Conservation (phyloP, 2,329 filamentous ascomycete genomes). For the Fusarium sp. region DNA sequence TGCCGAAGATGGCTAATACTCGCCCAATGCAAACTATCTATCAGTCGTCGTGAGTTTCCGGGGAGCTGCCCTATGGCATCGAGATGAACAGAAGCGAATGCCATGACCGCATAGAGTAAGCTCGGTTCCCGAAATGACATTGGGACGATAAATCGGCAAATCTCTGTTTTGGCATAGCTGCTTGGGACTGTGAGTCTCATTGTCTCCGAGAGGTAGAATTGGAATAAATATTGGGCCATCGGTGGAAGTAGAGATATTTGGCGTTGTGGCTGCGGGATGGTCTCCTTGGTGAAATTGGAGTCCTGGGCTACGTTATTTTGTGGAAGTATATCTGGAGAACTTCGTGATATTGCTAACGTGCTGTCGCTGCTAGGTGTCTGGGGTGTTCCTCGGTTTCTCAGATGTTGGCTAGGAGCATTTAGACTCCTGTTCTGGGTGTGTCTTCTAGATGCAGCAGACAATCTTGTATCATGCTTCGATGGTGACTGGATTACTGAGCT, state of each 20-base stretch:
- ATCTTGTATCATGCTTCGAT: too few species aligned
- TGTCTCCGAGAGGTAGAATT: constrained; percentile 37
- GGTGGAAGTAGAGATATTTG: constrained; percentile 7
- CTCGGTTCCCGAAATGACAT: constrained; percentile 31
- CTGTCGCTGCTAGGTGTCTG: background rate
- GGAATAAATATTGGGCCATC: constrained; percentile 27
- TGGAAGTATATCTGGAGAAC: too few species aligned
- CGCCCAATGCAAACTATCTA: constrained; percentile 16
- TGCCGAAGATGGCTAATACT: constrained; percentile 22
- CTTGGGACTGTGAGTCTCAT: constrained; percentile 38
- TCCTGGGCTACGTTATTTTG: too few species aligned
- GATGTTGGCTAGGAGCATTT: background rate
- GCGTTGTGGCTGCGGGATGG: background rate
- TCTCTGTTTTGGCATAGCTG: constrained; percentile 24
- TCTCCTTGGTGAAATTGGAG: background rate
- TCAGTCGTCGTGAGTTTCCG: constrained; percentile 2
- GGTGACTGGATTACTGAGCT: background rate
- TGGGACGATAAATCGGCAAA: constrained; percentile 34
- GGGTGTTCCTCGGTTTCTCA: background rate
- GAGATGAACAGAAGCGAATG: constrained; percentile 29
- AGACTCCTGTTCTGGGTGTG: background rate
- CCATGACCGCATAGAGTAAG: constrained; percentile 34
- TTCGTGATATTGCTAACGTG: background rate
- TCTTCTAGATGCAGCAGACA: rapidly evolving
- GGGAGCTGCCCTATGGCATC: constrained; percentile 8